Base-by-base conservation (phyloP, 768 basidiomycete genomes). In the Termitomyces sp. region DNA sequence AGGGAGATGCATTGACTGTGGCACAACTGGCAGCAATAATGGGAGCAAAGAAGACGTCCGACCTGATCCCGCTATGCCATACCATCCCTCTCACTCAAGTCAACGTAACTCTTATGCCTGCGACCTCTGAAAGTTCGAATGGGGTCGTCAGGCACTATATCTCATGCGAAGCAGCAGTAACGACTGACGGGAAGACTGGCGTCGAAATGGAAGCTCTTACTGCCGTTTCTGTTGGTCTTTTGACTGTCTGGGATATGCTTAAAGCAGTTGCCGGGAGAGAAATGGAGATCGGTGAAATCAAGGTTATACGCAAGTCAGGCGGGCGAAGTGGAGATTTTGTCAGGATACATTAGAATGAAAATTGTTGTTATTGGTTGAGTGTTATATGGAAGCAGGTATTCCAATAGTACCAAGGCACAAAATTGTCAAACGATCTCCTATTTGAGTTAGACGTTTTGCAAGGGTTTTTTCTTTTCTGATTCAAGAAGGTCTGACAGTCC, bases 171-270 rank as follows among this genome's bases (percentile, higher is more conserved):
- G 89, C 86, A 26, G 86, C 82, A 8, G 89, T 92, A 36, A 76
- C 85, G 41, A 90, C 87, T 62, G 81, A 86, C 68, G 89, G 90
- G 14, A 86, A 85, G 69, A 92, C 92, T 14, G 90, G 94, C 5
- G 90, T 94, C 20, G 92, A 94, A 74, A 94, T 98, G 89, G 95
- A 97, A 72, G 94, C 93, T 24, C 68, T 95, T 56, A 90, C 87
- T n/a, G 87, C 87, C 24, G 93, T 92, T 9, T 85, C 85, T 1
- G 76, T 90, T 32, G 86, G 86, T 5, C 76, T 91, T 33, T 74
- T 95, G 54, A 92, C 91, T 1, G 85, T 94, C 14, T 96, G 92
- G 90, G 92, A 94, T 67, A 94, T 96, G 93, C 79, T 94, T 32
- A 94, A 95, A 72, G 88, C 88, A 5, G 86, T 92, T 2, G 92